These are phyloP conservation scores for Myxozyma mucilagina DNA, from an alignment of 805 yeast genomes.

Conservation along the genomic window DNA sequence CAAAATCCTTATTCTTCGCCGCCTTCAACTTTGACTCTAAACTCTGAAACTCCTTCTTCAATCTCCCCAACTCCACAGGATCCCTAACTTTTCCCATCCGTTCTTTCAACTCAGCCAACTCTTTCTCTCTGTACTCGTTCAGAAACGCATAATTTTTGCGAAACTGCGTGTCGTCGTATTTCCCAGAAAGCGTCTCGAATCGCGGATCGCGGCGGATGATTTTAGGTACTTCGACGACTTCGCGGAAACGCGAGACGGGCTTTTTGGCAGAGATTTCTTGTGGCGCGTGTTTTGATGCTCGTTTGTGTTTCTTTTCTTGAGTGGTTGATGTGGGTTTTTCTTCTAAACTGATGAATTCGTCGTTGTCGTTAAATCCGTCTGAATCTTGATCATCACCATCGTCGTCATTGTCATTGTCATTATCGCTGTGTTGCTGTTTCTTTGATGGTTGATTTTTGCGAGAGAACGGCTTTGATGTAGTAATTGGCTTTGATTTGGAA, in stretches of 20 bases:
- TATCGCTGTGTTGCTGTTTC: not conserved
- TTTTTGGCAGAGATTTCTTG: slow-evolving; percentile 71
- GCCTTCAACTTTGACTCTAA: slow-evolving; percentile 59
- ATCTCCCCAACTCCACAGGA: slow-evolving; percentile 44
- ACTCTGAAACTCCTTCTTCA: slow-evolving; percentile 40
- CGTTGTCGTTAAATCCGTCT: not conserved
- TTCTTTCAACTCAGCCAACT: slow-evolving; percentile 48
- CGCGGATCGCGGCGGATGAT: slow-evolving; percentile 66
- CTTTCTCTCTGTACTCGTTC: slow-evolving; percentile 79
- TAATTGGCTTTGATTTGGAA: not conserved
- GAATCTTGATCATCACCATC: not conserved
- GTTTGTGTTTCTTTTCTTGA: not conserved
- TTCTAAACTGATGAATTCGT: slow-evolving; percentile 4
- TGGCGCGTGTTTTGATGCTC: slow-evolving; percentile 77
- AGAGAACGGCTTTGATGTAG: not conserved
- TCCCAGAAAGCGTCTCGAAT: slow-evolving; percentile 87
- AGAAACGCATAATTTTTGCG: slow-evolving; percentile 80
- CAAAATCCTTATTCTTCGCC: slow-evolving; percentile 72
- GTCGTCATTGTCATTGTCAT: not conserved
- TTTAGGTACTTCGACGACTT: slow-evolving; percentile 51
- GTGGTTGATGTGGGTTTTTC: not conserved
- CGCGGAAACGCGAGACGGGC: slow-evolving; percentile 68
- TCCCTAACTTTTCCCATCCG: slow-evolving; percentile 51
- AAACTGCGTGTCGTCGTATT: slow-evolving; percentile 65
- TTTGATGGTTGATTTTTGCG: not conserved